Base-by-base conservation (phyloP, 768 basidiomycete genomes). In the button mushroom (Agaricus bisporus) region DNA sequence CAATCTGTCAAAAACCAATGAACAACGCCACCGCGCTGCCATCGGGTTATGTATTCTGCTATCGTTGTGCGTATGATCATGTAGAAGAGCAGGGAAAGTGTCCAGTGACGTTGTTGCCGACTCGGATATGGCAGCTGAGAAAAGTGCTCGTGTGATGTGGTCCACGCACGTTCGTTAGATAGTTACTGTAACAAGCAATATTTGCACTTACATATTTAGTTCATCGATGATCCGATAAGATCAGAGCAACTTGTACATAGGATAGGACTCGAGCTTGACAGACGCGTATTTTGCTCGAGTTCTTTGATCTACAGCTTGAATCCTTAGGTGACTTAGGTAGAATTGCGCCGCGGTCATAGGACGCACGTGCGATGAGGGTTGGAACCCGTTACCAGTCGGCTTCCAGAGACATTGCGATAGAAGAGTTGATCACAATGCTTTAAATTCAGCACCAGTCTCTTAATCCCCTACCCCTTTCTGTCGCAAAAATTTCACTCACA, bases 31-130 rank as follows among this genome's bases (percentile, higher is more conserved):
- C 92, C 17, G 88, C 90, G 35, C 68, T 95, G 36, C 91, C 94
- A 12, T 91, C 89, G 41, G 94, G 94, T 49, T 98, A 95, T 74
- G 91, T 95, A 17, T 95, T 91, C 61, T 97, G 94, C 68, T 98
- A 94, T 66, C 82, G 88, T 35, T 97, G 95, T 71, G 88, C 87
- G 51, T 85, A 88, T 72, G 85, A 87, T 56, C 80, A 91, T 60
- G 83, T 95, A 35, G 83, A 88, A 68, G 81, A 80, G 64, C 72
- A 85, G 55, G 83, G 85, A 38, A 80, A 72, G 67, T 98, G 94
- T 72, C 94, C 94, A 56, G 83, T 98, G 60, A 95, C 94, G 52
- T 78, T 94, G 46, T 68, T 90, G 49, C 85, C 84, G 3, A 76
- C 85, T 18, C 78, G 77, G 55, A 78, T 80, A 57, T 93, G 91